Evolutionary conservation across 345 rosid genomes (phyloP), one percentile per base, ranked within the genome.

Genomic region (Syzygium aromaticum): DNA sequence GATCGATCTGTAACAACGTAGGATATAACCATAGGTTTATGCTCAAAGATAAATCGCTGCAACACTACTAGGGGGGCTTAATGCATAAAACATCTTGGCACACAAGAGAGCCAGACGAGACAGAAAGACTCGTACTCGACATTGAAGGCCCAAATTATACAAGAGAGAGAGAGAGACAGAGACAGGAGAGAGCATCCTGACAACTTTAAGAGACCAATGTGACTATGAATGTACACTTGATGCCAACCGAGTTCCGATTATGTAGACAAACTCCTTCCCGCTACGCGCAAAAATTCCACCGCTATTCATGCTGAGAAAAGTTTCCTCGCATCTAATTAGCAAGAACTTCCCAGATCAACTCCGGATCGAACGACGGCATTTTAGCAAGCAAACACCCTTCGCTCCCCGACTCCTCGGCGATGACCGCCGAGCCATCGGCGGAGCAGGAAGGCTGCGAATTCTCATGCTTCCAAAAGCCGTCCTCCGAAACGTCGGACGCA

Each of bases 331-430:
- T 73, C 91, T 91, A 97, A 89, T 88, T 97, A 7, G 98, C 98
- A 84, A 98, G 96, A 89, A 96, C 98, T 84, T 95, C 95, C 99
- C 99, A 98, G 10, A 96, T 93, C 89, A 95, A 92, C 80, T 98
- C 99, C 5, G 97, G 94, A 86, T 98, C 99, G 49, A 90, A 96
- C 43, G 99, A 98, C 2, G 98, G 99, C 95, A 98, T 90, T 88
- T 94, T 95, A 56, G 96, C 95, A 0, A 98, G 95, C 27, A 92
- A 94, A 51, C 93, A 95, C 52, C 92, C 94, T 78, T 92, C 96
- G 86, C 90, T 88, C 8, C 83, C 94, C 3, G 89, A 64, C 25
- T 90, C 96, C 56, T 90, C 93, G 25, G 88, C 84, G 86, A 57
- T 52, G 88, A 86, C 57, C 17, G 86, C 56, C 15, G 88, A 46